These are phyloP conservation scores for Tetracladium setigerum DNA, from an alignment of 495 filamentous ascomycete species.

Conservation along the genomic window DNA sequence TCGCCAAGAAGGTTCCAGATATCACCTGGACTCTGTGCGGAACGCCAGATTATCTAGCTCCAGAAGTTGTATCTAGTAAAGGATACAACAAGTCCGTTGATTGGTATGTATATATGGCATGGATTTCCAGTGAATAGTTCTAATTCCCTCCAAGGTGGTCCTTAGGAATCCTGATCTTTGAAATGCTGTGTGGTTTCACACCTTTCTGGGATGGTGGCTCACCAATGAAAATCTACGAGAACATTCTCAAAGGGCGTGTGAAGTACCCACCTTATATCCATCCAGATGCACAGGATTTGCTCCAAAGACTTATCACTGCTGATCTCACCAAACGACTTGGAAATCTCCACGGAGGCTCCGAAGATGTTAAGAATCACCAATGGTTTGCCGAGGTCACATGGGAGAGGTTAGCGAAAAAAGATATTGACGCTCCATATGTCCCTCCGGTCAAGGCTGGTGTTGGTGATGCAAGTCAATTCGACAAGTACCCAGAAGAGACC, in stretches of 20 bases:
- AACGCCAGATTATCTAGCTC: constrained; percentile 96
- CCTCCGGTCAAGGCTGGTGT: constrained; percentile 91
- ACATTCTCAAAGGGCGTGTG: constrained; percentile 86
- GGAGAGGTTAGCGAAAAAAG: constrained; percentile 87
- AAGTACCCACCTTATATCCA: constrained; percentile 96
- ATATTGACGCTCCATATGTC: constrained; percentile 97
- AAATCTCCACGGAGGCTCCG: constrained; percentile 84
- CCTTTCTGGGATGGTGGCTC: constrained; percentile 98
- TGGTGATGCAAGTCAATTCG: constrained; percentile 95
- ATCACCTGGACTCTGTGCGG: constrained; percentile 99
- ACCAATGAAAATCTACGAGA: constrained; percentile 98
- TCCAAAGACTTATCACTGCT: constrained; percentile 85
- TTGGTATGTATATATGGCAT: constrained; percentile 58
- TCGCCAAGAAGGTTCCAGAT: constrained; percentile 96
- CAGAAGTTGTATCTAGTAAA: constrained; percentile 94
- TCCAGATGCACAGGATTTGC: constrained; percentile 84
- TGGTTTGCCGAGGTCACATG: constrained; percentile 99
- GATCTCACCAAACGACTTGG: constrained; percentile 93
- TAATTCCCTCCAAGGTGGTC: constrained; percentile 68
- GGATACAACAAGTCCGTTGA: constrained; percentile 99
- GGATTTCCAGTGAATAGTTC: background rate
- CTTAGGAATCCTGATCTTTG: constrained; percentile 94
- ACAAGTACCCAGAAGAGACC: constrained; percentile 94
- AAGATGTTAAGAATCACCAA: constrained; percentile 88
- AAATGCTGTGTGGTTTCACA: constrained; percentile 98